Conservation (phyloP, 1,139 yeast genomes). For the Blastobotrys aristatus region DNA sequence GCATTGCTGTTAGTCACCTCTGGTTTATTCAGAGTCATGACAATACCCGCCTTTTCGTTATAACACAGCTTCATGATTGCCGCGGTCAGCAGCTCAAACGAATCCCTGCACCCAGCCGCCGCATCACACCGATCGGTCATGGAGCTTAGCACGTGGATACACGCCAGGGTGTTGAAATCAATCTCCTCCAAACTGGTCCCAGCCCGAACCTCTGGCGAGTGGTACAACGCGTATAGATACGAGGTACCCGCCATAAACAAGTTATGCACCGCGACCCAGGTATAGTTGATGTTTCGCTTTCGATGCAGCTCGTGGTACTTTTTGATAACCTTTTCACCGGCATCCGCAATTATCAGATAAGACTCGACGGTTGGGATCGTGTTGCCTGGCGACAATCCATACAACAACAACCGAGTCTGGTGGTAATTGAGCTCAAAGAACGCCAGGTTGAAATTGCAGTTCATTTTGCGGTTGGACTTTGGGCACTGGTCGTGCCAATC, state of each 20-base stretch:
- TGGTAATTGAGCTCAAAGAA: slow-evolving; percentile 71
- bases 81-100: slow-evolving; percentile 64
- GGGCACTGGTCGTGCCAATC: slow-evolving; percentile 61
- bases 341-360: slow-evolving; percentile 51
- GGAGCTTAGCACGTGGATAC: slow-evolving; percentile 56
- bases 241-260: slow-evolving; percentile 87
- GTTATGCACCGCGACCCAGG: slow-evolving; percentile 93
- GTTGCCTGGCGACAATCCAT: slow-evolving; percentile 73
- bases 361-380: slow-evolving; percentile 51
- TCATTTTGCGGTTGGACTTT: slow-evolving; percentile 53
- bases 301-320: slow-evolving; percentile 55
- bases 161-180: slow-evolving; percentile 50
- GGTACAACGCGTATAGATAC: slow-evolving; percentile 68
- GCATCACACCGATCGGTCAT: slow-evolving; percentile 73
- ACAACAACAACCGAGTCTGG: slow-evolving; percentile 66
- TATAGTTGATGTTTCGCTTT: slow-evolving; percentile 63
- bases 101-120: slow-evolving; percentile 64
- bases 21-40: slow-evolving; percentile 12
- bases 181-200: slow-evolving; percentile 48
- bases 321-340: slow-evolving; percentile 61
- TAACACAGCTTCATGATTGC: slow-evolving; percentile 66
- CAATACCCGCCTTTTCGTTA: slow-evolving; percentile 28
- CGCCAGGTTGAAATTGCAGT: slow-evolving; percentile 66
- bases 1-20: neutral
- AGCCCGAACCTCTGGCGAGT: slow-evolving; percentile 51